Percentiles rank a stretch among this genome's conserved stretches.
Conservation (phyloP, 192 early-diverging fungal species). For the Podila epicladia region DNA sequence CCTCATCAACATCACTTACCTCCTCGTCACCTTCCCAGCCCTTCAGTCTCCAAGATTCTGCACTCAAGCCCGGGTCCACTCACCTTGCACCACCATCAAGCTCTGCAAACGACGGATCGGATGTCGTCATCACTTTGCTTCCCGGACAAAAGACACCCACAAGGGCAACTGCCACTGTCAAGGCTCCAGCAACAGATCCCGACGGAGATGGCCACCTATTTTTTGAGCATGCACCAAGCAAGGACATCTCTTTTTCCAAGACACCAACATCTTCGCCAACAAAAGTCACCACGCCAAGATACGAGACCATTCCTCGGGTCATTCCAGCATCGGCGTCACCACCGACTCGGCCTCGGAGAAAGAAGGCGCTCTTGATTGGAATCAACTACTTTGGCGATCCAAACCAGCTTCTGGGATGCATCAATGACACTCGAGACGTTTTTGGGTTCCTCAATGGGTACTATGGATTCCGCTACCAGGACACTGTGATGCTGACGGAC, state of each 20-base stretch:
- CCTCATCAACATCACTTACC: neutral
- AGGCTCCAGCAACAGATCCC: conserved; percentile 5
- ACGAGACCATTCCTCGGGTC: neutral
- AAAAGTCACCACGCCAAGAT: neutral
- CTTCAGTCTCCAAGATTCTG: neutral
- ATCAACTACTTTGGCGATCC: conserved; percentile 68
- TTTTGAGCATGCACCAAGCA: conserved; percentile 1
- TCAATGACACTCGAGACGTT: conserved; percentile 57
- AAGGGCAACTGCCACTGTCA: conserved; percentile 11
- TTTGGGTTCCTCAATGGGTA: conserved; percentile 62
- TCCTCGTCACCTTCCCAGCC: neutral
- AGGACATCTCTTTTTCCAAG: neutral
- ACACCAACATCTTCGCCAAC: neutral
- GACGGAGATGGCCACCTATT: conserved; percentile 14
- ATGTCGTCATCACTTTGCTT: conserved; percentile 9
- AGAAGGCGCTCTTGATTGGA: conserved; percentile 67
- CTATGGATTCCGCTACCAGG: conserved; percentile 65
- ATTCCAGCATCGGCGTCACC: conserved; percentile 10
- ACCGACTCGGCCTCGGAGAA: conserved; percentile 23
- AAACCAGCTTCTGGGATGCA: conserved; percentile 51
- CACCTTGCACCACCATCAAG: neutral
- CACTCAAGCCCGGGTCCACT: neutral
- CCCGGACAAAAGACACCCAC: conserved; percentile 38
- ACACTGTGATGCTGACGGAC: conserved; percentile 75
- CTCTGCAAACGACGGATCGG: neutral